A percentile compares a stretch with the other conserved stretches of the same genome.
phyloP scores from a whole-genome alignment of 176 grass and related monocot species.

The Calamus simplicifolius region DNA sequence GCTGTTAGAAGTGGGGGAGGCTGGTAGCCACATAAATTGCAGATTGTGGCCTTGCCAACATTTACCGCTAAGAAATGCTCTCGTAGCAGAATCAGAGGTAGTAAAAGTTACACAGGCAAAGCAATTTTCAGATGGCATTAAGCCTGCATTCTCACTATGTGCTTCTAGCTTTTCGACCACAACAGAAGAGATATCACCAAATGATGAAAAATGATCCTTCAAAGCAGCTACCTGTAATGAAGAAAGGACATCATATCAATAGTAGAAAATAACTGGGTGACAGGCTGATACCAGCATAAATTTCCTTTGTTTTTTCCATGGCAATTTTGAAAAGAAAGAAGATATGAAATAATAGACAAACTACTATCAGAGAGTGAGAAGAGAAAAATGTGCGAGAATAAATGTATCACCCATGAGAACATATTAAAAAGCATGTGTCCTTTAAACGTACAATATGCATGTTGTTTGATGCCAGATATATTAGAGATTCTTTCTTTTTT shows the following conservation, averaged over 20 bases:
- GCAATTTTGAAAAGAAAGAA: no score
- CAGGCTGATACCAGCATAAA: no score
- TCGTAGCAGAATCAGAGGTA: slow-evolving; percentile 67
- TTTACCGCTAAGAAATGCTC: slow-evolving; percentile 74
- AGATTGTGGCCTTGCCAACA: slow-evolving; percentile 66
- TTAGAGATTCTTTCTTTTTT: no score
- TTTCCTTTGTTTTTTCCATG: no score
- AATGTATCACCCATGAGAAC: no score
- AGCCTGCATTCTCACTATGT: slow-evolving; percentile 42
- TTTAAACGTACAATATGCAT: no score
- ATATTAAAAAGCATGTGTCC: no score
- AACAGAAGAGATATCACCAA: slow-evolving; percentile 78
- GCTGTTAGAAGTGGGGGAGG: slow-evolving; percentile 34
- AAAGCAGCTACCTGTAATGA: slow-evolving; percentile 58
- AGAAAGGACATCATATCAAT: background rate
- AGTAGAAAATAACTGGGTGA: no score
- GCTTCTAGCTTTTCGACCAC: slow-evolving; percentile 54
- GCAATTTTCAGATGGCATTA: slow-evolving; percentile 47
- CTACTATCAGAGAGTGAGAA: no score
- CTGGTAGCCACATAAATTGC: slow-evolving; percentile 70
- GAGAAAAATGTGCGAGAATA: no score
- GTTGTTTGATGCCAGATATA: no score
- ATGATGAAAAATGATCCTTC: slow-evolving; percentile 82
- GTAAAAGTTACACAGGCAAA: slow-evolving; percentile 65
- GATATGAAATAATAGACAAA: no score